These are phyloP conservation scores for Penicillium italicum DNA, from an alignment of 2,329 filamentous ascomycete species.

Conservation along the genomic window DNA sequence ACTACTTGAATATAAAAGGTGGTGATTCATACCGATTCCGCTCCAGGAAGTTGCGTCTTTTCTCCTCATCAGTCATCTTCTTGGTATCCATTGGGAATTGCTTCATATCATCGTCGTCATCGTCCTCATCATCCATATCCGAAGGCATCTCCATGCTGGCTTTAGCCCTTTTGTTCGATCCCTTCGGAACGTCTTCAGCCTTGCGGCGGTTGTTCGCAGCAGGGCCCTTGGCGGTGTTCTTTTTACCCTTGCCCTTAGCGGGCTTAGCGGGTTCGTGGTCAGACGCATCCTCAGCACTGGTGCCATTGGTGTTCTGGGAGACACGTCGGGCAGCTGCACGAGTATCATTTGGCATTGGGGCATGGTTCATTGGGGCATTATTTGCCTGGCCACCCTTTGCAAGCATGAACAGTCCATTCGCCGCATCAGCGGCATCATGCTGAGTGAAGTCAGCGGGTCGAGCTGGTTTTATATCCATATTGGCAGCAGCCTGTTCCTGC, in stretches of 20 bases:
- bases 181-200: constrained; percentile 69
- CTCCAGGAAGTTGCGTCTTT: constrained; percentile 96
- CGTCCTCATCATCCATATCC: constrained; percentile 51
- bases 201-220: constrained; percentile 70
- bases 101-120: constrained; percentile 44
- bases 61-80: constrained; percentile 98
- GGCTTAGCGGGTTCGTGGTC: constrained; percentile 68
- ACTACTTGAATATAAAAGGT: background rate
- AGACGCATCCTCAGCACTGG: constrained; percentile 62
- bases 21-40: constrained; percentile 73
- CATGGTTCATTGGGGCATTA: constrained; percentile 50
- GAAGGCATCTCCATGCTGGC: constrained; percentile 46
- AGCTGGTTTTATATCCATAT: constrained; percentile 43
- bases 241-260: constrained; percentile 67
- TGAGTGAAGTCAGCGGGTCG: constrained; percentile 67
- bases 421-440: constrained; percentile 87
- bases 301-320: constrained; percentile 44
- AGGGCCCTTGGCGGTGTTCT: constrained; percentile 52
- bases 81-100: constrained; percentile 56
- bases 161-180: constrained; percentile 71
- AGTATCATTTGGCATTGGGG: constrained; percentile 41
- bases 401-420: constrained; percentile 88
- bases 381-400: constrained; percentile 62
- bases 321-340: constrained; percentile 42
- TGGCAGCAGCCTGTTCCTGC: constrained; percentile 36